phyloP scores from a whole-genome alignment of 768 basidiomycete species.

The Hericium rajendrae region DNA sequence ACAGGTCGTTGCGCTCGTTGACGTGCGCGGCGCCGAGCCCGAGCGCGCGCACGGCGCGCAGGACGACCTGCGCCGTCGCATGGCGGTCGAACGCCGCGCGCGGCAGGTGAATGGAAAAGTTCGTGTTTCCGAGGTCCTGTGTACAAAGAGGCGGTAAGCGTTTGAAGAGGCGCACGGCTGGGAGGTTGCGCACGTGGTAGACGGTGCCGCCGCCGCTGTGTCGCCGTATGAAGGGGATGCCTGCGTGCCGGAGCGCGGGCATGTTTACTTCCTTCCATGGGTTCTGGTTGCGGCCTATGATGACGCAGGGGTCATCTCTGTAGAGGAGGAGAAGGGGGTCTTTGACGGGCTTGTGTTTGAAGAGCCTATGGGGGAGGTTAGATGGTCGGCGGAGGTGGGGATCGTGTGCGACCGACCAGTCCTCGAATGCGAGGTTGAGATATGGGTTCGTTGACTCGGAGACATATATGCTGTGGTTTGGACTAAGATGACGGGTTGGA shows the following conservation, averaged over 20 bases:
- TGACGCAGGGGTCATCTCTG: conserved; percentile 78
- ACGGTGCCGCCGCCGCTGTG: conserved; percentile 94
- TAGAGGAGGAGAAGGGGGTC: conserved; percentile 79
- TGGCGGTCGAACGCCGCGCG: conserved; percentile 71
- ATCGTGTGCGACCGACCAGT: conserved; percentile 51
- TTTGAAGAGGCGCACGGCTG: background rate
- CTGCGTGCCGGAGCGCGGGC: conserved; percentile 34
- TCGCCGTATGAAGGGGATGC: conserved; percentile 72
- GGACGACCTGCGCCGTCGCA: conserved; percentile 66
- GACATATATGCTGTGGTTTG: conserved; percentile 50
- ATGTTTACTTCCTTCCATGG: conserved; percentile 97
- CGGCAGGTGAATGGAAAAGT: conserved; percentile 90
- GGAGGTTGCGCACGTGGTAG: conserved; percentile 62
- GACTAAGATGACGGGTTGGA: background rate
- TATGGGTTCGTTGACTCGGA: conserved; percentile 75
- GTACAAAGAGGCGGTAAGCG: background rate
- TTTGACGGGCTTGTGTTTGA: conserved; percentile 60
- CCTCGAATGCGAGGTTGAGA: conserved; percentile 86
- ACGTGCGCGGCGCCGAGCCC: conserved; percentile 59
- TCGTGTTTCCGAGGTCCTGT: conserved; percentile 94
- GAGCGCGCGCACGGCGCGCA: conserved; percentile 67
- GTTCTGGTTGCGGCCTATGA: conserved; percentile 95
- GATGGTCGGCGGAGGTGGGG: conserved; percentile 19
- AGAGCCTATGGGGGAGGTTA: conserved; percentile 47
- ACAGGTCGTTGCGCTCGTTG: conserved; percentile 90